Percentiles rank a stretch among this genome's conserved stretches.
Evolutionary conservation across 148 eudicot species (phyloP).

Genomic region (Persicaria maculosa): DNA sequence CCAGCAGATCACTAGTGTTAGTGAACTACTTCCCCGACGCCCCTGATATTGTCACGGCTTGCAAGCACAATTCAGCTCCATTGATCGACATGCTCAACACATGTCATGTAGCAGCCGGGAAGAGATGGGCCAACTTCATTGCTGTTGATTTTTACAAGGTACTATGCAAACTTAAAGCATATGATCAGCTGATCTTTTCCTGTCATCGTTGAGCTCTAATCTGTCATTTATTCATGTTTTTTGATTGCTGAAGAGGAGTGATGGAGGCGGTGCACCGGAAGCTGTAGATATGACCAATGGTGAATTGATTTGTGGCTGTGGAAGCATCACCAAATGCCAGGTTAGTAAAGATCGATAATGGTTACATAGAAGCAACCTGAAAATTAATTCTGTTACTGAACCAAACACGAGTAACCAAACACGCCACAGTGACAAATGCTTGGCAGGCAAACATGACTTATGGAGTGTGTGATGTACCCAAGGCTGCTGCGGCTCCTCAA

Average conservation of each 20-base stretch:
- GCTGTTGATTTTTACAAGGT: conserved; percentile 96
- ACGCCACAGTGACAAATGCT: not conserved
- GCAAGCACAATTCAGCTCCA: conserved; percentile 77
- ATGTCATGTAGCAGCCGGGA: conserved; percentile 58
- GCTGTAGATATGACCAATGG: conserved; percentile 87
- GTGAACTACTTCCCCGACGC: conserved; percentile 62
- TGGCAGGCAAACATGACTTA: conserved; percentile 63
- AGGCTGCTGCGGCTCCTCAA: conserved; percentile 20
- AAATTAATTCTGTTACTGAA: not conserved
- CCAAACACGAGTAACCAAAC: not conserved
- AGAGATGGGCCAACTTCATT: conserved; percentile 87
- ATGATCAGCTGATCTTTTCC: not conserved
- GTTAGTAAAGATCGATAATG: conserved; percentile 26
- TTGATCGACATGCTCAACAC: conserved; percentile 50
- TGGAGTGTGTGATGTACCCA: conserved; percentile 56
- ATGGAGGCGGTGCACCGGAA: conserved; percentile 90
- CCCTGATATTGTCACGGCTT: conserved; percentile 47
- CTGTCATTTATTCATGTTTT: not conserved
- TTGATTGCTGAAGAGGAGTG: conserved; percentile 62
- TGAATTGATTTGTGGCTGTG: conserved; percentile 68
- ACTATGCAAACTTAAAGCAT: not conserved
- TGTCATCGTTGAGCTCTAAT: not conserved
- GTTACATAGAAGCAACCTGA: not conserved
- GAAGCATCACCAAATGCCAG: conserved; percentile 57
- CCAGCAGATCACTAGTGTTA: conserved; percentile 49